Evolutionary conservation across 805 yeast genomes (phyloP), one percentile per base, ranked within the genome.

Genomic region (Pichia paraexigua): DNA sequence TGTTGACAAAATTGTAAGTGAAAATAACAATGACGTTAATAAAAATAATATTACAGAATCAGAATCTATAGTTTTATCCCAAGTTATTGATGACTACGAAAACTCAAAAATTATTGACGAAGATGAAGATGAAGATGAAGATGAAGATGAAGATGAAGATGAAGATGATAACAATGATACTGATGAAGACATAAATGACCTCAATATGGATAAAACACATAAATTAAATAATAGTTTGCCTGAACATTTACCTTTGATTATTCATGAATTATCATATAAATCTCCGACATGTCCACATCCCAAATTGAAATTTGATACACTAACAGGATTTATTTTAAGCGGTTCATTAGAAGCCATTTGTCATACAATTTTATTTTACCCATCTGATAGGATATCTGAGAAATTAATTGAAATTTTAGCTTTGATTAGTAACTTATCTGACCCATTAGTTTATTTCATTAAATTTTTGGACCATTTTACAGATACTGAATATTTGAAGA

Each of bases 271-370:
- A 30, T 44, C 32, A 20, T 56, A 56, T 28, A 30, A 45, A 32
- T 75, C 77, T 9, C 71, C 72, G 27, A 63, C 61, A 3, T 78
- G 72, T 53, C 85, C 87, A 11, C 91, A 84, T 60, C 89, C 89
- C 7, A 80, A 77, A 45, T 62, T 83, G 28, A 71, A 67, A 35
- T 54, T 79, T 52, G 87, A 83, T 60, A 63, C 65, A 18, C 63
- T 69, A 5, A 74, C 77, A 21, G 75, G 76, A 20, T 55, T 60
- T 18, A 70, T 76, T 28, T 56, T 73, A 9, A 73, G 77, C 22
- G 87, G 87, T 20, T 63, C 87, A 0, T 61, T 79, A 12, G 97
- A 90, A 64, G 78, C 90, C 45, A 72, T 90, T 39, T 79, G 91
- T 51, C 97, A 91, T 67, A 77, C 86, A 3, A 70, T 87, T 25